Conservation (phyloP, 768 basidiomycete species). For the Mrakia blollopis region DNA sequence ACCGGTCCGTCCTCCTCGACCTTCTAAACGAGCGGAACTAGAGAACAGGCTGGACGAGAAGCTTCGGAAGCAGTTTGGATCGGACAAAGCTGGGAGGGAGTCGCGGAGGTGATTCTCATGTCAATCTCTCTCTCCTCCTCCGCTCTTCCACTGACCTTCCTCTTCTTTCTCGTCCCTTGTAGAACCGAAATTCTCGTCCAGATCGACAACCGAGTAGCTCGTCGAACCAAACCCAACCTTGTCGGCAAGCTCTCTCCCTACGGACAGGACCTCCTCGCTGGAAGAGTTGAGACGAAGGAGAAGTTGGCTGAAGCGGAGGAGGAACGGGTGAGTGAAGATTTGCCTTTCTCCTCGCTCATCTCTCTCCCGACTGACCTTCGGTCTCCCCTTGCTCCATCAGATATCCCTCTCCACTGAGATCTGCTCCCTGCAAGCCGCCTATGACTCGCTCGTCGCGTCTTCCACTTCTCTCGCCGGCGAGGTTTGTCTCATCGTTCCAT, state of each 20-base stretch:
- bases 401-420: not conserved
- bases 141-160: not conserved
- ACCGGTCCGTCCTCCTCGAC: not conserved
- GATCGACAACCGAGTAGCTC: not conserved
- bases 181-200: not conserved
- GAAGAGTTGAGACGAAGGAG: not conserved
- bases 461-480: not conserved
- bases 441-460: conserved; percentile 2
- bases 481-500: not conserved
- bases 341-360: not conserved
- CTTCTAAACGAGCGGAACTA: not conserved
- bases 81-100: not conserved
- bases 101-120: not conserved
- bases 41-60: not conserved
- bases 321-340: conserved; percentile 6
- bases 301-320: not conserved
- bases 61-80: not conserved
- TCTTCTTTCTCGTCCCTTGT: too few species aligned
- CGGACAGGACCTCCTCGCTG: not conserved
- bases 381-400: not conserved
- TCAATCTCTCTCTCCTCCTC: not conserved
- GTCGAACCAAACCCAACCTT: not conserved
- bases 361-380: not conserved
- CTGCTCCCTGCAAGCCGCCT: not conserved
- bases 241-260: not conserved